phyloP scores from a whole-genome alignment of 371 early-diverging fungal genomes.

The Capillidium heterosporum region DNA sequence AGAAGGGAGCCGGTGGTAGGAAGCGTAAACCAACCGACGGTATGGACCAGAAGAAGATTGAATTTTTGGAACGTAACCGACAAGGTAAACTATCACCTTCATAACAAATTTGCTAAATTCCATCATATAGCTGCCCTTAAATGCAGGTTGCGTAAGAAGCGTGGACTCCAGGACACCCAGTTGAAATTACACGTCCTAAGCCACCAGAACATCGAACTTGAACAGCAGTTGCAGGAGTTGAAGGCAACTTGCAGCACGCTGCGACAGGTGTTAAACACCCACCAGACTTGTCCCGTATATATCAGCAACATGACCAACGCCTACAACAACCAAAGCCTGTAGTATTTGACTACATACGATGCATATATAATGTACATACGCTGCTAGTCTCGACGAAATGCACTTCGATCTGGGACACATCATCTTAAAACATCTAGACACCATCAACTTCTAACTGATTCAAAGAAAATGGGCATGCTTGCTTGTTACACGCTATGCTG shows the following conservation, averaged over 20 bases:
- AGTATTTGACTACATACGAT: no score
- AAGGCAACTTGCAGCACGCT: neutral
- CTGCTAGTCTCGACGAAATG: no score
- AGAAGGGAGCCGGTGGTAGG: slow-evolving; percentile 1
- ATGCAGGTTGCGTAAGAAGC: slow-evolving; percentile 1
- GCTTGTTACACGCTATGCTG: no score
- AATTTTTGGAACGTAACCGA: slow-evolving; percentile 3
- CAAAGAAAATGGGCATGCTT: no score
- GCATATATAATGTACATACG: no score
- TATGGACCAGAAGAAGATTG: slow-evolving; percentile 4
- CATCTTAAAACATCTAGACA: no score
- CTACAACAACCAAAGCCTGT: neutral
- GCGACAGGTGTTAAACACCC: neutral
- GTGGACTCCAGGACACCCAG: neutral
- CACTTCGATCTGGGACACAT: no score
- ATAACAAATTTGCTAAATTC: neutral
- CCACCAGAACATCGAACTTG: neutral
- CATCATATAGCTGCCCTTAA: slow-evolving; percentile 2
- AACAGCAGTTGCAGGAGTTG: neutral
- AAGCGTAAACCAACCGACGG: slow-evolving; percentile 3
- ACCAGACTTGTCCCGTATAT: neutral
- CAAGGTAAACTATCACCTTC: neutral
- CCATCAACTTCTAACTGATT: no score
- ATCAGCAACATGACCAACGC: neutral
- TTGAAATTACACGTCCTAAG: neutral